Base-by-base conservation (phyloP, 345 rosid genomes). In the Gossypium longicalyx region DNA sequence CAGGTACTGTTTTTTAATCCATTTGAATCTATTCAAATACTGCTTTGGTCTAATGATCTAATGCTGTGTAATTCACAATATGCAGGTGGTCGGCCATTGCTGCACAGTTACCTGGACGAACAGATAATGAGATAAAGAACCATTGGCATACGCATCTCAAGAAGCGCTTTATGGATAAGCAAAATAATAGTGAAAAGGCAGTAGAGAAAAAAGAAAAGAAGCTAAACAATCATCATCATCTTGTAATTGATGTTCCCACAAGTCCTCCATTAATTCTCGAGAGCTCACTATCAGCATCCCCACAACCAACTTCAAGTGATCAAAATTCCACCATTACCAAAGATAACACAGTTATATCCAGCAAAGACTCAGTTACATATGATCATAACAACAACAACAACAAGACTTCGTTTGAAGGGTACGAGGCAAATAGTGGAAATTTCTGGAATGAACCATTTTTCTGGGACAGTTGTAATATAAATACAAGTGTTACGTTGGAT, bases 141-240 rank as follows among this genome's bases (percentile, higher is more conserved):
- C 79, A 86, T 70, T 89, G 92, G 92, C 92, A 89, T 78, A 81
- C 92, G 38, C 70, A 66, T 60, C 82, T 89, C 67, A 89, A 84
- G 82, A 89, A 86, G 74, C 83, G 82, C 12, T 15, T 58, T 25
- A 71, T 67, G 2, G 64, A 67, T 15, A 72, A 65, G 4, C 63
- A 45, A 12, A 7, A 25, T 23, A 20, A 56, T 27, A 56, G 59
- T 7, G 12, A 63, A 43, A 67, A 64, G 8, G 67, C 44, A 17
- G 1, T 19, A 60, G 41, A 60, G 41, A 60, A 27, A 60, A 41
- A 60, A 13, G 64, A 60, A 60, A 12, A 7, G 0, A 60, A 60
- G 41, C 41, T 57, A 9, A 20, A 57, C 61, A 23, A 20, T 11
- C 41, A 34, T 34, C 12, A 47, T 47, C 60, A 64, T 64, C 29